Conservation (phyloP, 2,329 filamentous ascomycete genomes). For the Raffaelea arxii region DNA sequence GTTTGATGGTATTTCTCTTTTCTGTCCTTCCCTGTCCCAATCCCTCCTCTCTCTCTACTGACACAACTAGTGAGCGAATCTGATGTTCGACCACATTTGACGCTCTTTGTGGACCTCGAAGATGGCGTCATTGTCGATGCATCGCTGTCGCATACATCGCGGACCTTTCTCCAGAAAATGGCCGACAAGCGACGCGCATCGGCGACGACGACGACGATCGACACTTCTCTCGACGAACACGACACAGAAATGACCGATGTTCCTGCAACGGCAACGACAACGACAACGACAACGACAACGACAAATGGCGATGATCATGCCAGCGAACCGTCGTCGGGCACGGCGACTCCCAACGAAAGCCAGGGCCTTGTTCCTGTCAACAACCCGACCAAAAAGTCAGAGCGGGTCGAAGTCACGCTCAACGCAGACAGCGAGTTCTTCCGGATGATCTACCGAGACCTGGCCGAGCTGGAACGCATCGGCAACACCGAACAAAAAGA, state of each 20-base stretch:
- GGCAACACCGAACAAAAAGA: conserved; percentile 56
- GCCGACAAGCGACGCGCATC: conserved; percentile 20
- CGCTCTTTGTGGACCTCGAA: conserved; percentile 56
- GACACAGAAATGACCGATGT: background rate
- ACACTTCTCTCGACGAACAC: too few species aligned
- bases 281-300: background rate
- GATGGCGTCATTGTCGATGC: conserved; percentile 62
- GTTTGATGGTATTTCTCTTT: conserved; percentile 45
- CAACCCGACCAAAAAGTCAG: conserved; percentile 10
- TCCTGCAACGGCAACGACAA: background rate
- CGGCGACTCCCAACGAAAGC: background rate
- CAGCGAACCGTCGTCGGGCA: background rate
- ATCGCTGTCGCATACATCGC: conserved; percentile 54
- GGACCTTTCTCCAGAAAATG: conserved; percentile 51
- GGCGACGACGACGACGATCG: background rate
- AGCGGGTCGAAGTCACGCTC: conserved; percentile 62
- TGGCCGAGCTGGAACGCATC: conserved; percentile 58
- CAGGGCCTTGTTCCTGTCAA: too few species aligned
- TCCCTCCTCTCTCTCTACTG: too few species aligned
- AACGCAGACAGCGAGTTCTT: conserved; percentile 76
- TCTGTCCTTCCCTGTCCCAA: too few species aligned
- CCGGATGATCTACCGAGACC: conserved; percentile 60
- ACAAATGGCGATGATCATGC: conserved; percentile 3
- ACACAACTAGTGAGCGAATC: conserved; percentile 14
- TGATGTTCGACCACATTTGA: conserved; percentile 55